Conservation (phyloP, 2,329 filamentous ascomycete species). For the Fusarium sp. region DNA sequence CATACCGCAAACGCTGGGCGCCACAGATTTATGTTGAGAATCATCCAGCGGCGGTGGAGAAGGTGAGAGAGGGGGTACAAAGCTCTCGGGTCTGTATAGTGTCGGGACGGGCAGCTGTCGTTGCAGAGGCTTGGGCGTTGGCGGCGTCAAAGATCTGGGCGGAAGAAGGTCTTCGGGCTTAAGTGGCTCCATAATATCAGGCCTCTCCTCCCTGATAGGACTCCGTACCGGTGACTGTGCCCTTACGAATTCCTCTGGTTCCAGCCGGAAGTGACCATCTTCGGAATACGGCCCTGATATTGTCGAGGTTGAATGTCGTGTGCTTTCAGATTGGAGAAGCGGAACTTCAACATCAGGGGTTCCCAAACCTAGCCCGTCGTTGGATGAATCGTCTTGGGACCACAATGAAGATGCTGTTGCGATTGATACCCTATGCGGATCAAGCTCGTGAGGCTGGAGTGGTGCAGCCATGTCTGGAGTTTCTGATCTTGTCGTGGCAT, state of each 20-base stretch:
- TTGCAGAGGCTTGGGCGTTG: conserved; percentile 16
- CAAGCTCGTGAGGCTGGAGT: conserved; percentile 20
- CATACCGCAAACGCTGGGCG: not conserved
- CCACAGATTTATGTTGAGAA: not conserved
- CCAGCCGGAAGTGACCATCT: conserved; percentile 1
- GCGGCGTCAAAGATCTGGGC: conserved; percentile 16
- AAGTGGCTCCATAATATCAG: conserved; percentile 12
- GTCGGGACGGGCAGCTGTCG: conserved; percentile 11
- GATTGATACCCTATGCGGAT: conserved; percentile 9
- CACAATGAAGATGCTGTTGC: conserved; percentile 18
- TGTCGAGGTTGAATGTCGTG: conserved; percentile 28
- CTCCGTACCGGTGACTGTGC: conserved; percentile 7
- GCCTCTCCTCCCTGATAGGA: conserved; percentile 17
- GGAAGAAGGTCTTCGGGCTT: conserved; percentile 11
- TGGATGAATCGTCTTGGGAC: conserved; percentile 1
- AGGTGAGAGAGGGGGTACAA: conserved; percentile 20
- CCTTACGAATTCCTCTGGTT: conserved; percentile 22
- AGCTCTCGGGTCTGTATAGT: conserved; percentile 13
- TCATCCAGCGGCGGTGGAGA: not conserved
- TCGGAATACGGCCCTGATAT: conserved; percentile 25
- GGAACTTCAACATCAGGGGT: conserved; percentile 18
- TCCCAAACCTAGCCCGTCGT: conserved; percentile 1
- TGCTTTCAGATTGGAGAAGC: conserved; percentile 16
- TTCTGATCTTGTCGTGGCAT: conserved; percentile 2
- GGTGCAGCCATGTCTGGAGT: conserved; percentile 23